phyloP scores from a whole-genome alignment of 2,329 filamentous ascomycete genomes.

The Blumeria graminis region DNA sequence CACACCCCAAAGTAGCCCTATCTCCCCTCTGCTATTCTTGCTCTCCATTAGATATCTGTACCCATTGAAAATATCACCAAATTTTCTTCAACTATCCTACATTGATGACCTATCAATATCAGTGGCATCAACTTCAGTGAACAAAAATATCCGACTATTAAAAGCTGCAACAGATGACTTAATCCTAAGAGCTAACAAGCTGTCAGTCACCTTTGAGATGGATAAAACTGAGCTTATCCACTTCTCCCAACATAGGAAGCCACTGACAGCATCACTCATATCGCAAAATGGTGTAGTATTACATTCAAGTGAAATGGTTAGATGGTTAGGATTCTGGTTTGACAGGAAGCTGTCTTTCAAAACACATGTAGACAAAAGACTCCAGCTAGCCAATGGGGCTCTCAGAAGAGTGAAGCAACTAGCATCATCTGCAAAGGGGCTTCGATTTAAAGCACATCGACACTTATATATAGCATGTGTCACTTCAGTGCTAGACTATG shows the following conservation, averaged over 20 bases:
- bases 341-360: not conserved
- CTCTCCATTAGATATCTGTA: not conserved
- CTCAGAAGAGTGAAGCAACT: not conserved
- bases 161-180: not conserved
- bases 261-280: not conserved
- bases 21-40: not conserved
- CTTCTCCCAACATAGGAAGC: not conserved
- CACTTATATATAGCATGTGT: not conserved
- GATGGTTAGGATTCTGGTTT: not conserved
- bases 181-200: not conserved
- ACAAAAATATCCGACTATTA: not conserved
- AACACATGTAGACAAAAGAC: not conserved
- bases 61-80: not conserved
- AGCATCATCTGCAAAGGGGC: not conserved
- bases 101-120: not conserved
- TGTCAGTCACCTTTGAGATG: not conserved
- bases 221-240: not conserved
- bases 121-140: not conserved
- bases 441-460: not conserved
- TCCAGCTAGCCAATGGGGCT: not conserved
- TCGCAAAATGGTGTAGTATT: not conserved
- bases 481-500: not conserved
- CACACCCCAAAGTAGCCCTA: not conserved
- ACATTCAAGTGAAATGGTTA: not conserved
- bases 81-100: not conserved